Conservation (phyloP, 2,329 filamentous ascomycete genomes). For the Claviceps sp. region DNA sequence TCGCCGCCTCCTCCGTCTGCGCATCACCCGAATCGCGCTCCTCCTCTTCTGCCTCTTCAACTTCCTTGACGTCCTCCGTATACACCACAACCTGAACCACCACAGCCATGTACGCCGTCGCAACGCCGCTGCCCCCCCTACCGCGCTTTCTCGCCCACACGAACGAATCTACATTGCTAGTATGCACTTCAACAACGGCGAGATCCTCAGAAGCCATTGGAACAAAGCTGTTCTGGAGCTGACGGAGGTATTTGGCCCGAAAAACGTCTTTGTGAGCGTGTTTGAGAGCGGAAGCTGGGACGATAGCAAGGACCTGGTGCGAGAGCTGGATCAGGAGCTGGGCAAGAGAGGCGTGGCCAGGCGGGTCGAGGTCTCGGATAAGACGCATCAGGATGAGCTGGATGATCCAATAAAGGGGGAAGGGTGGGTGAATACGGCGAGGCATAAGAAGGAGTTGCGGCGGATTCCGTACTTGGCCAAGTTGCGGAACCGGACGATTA, state of each 20-base stretch:
- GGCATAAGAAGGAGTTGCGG: slow-evolving; percentile 40
- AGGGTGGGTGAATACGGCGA: slow-evolving; percentile 52
- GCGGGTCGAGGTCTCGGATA: slow-evolving; percentile 42
- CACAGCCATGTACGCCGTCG: slow-evolving; percentile 13
- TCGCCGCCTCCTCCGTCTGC: slow-evolving; percentile 25
- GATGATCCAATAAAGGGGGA: slow-evolving; percentile 25
- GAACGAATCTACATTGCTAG: slow-evolving; percentile 52
- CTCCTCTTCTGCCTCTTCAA: slow-evolving; percentile 22
- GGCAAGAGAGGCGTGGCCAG: slow-evolving; percentile 37
- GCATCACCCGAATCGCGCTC: slow-evolving; percentile 20
- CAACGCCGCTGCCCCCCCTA: slow-evolving; percentile 1
- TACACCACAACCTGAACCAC: slow-evolving; percentile 20
- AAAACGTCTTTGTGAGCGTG: slow-evolving; percentile 56
- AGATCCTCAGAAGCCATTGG: slow-evolving; percentile 48
- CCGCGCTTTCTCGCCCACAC: slow-evolving; percentile 12
- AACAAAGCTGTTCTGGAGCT: slow-evolving; percentile 45
- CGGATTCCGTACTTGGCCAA: slow-evolving; percentile 56
- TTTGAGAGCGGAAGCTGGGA: slow-evolving; percentile 59
- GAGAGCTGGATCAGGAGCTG: slow-evolving; percentile 40
- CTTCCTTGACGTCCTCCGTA: slow-evolving; percentile 25
- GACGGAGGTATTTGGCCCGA: slow-evolving; percentile 39
- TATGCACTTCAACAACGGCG: slow-evolving; percentile 55
- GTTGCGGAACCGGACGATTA: slow-evolving; percentile 49
- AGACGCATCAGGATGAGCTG: slow-evolving; percentile 45
- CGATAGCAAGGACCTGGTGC: slow-evolving; percentile 48